Percentiles rank a stretch among this genome's conserved stretches.
Conservation (phyloP, 1,284 basidiomycete species). For the Amylostereum areolatum region DNA sequence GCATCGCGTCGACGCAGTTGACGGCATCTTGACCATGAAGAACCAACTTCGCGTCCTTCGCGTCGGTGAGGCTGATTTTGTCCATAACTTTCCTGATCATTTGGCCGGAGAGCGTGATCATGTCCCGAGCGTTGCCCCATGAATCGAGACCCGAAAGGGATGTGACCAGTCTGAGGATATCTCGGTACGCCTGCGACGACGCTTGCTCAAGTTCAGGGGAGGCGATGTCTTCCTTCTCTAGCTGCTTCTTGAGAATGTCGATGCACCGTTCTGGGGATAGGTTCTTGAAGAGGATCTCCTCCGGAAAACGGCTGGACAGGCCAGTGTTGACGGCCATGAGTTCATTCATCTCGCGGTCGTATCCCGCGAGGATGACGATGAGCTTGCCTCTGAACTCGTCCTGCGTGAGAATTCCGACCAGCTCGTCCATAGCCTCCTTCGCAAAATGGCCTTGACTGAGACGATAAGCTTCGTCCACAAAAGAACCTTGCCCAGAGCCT, state of each 20-base stretch:
- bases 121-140: slow-evolving; percentile 56
- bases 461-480: slow-evolving; percentile 66
- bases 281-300: slow-evolving; percentile 49
- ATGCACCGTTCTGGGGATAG: slow-evolving; percentile 47
- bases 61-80: slow-evolving; percentile 8
- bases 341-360: slow-evolving; percentile 58
- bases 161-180: slow-evolving; percentile 31
- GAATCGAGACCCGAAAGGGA: slow-evolving; percentile 38
- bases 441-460: slow-evolving; percentile 55
- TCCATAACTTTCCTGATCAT: slow-evolving; percentile 32
- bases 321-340: slow-evolving; percentile 54
- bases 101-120: slow-evolving; percentile 40
- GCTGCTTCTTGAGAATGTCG: slow-evolving; percentile 37
- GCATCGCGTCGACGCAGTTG: slow-evolving; percentile 20
- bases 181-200: slow-evolving; percentile 21
- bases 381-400: slow-evolving; percentile 50
- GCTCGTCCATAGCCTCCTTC: slow-evolving; percentile 62
- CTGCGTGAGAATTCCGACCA: slow-evolving; percentile 58
- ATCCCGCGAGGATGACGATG: slow-evolving; percentile 62
- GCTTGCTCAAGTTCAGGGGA: slow-evolving; percentile 31
- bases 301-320: slow-evolving; percentile 64
- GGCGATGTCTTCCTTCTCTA: slow-evolving; percentile 36
- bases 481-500: slow-evolving; percentile 56
- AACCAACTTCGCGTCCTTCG: slow-evolving; percentile 7
- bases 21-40: slow-evolving; percentile 23